Conservation (phyloP, 345 rosid species). For the Sisymbrium irio region DNA sequence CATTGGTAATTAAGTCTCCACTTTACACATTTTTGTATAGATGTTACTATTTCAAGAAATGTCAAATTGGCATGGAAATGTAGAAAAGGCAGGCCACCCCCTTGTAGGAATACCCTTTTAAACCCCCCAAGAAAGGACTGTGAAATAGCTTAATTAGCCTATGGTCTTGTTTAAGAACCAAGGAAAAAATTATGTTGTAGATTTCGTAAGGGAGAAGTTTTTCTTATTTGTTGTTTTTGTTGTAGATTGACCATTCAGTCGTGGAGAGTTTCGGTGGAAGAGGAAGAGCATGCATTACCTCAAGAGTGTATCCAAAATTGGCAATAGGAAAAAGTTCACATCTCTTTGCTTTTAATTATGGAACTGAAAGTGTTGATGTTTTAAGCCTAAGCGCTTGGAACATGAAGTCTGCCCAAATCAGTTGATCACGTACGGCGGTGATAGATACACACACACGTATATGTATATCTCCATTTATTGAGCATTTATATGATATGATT, state of each 20-base stretch:
- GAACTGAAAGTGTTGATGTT: slow-evolving; percentile 36
- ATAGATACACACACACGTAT: slow-evolving; percentile 26
- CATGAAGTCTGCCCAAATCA: slow-evolving; percentile 41
- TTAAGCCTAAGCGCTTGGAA: slow-evolving; percentile 41
- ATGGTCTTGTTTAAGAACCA: neutral
- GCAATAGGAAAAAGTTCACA: slow-evolving; percentile 42
- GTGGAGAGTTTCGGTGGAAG: slow-evolving; percentile 60
- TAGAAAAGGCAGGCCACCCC: neutral
- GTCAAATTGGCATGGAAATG: neutral
- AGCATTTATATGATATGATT: slow-evolving; percentile 7
- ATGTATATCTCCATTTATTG: slow-evolving; percentile 23
- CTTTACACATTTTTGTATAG: neutral
- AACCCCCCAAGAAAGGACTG: neutral
- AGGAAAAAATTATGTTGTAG: neutral
- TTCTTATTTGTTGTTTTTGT: neutral
- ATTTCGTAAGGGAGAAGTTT: neutral
- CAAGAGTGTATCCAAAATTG: slow-evolving; percentile 57
- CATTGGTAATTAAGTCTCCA: slow-evolving; percentile 35
- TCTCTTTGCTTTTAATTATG: slow-evolving; percentile 41
- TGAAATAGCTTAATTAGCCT: neutral
- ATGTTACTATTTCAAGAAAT: neutral
- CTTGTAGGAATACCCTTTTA: neutral
- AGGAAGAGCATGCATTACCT: slow-evolving; percentile 54
- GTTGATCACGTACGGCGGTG: slow-evolving; percentile 28
- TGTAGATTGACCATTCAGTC: slow-evolving; percentile 54